Base-by-base conservation (phyloP, 306 rosid genomes). In the Carpinus viminea region DNA sequence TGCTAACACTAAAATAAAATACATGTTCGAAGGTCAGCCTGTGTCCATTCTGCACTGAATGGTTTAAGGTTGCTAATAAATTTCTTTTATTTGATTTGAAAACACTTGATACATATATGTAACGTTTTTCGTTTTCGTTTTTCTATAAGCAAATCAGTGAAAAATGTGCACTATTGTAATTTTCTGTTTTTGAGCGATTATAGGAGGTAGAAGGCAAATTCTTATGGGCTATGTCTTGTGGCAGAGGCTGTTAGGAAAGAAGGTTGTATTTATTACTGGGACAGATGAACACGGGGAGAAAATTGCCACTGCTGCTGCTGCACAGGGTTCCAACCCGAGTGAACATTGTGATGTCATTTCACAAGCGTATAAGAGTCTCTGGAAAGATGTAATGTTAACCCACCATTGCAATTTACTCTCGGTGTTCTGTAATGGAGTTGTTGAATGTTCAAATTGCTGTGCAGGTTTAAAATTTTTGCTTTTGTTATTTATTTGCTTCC, bases 201-300 rank as follows among this genome's bases (percentile, higher is more conserved):
- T 38, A 20, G 70, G 34, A 51, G 26, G 18, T 53, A 18, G 64
- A 57, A 54, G 72, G 81, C n/a, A 70, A 76, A 55, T 16, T 45
- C 46, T 60, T 65, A 73, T 70, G 46, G 50, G 20, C 76, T 45
- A 45, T 66, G 64, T 84, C 9, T 81, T 81, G 83, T 83, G 48
- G 79, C 85, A 93, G 93, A 83, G 98, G 86, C 85, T 95, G 74
- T 68, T 84, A 53, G 96, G 93, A 24, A 95, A 92, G 82, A 90
- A 85, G 66, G 98, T 95, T 72, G 80, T 92, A 76, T 91, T 95
- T 57, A 84, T 95, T 48, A 95, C 98, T 45, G 98, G 98, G 51
- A 92, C 98, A 0, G 98, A 95, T 56, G 98, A 95, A 73, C 98
- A 95, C 74, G 98, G 98, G 69, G 98, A 95, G 86, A 95, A 95